Evolutionary conservation across 1,139 yeast species (phyloP).

Genomic region (Hemisphaericaspora xylofermentans): DNA sequence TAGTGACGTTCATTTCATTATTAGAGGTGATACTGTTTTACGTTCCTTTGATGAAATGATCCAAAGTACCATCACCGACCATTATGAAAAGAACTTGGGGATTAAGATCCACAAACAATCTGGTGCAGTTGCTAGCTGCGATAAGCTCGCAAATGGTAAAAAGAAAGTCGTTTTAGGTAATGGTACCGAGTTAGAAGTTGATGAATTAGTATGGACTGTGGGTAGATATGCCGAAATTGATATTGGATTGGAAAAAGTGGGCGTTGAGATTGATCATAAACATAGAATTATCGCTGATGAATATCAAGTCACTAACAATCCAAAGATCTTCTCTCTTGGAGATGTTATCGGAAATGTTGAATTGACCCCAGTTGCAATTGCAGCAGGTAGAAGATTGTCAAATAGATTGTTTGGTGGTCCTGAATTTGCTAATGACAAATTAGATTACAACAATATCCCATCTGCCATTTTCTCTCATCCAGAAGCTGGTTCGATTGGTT

Average conservation of each 20-base stretch:
- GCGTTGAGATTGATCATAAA: slow-evolving; percentile 58
- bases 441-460: slow-evolving; percentile 84
- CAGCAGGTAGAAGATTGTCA: slow-evolving; percentile 92
- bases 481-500: slow-evolving; percentile 92
- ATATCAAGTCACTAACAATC: slow-evolving; percentile 76
- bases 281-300: slow-evolving; percentile 76
- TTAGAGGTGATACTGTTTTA: slow-evolving; percentile 87
- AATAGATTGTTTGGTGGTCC: slow-evolving; percentile 87
- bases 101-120: slow-evolving; percentile 72
- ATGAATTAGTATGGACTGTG: slow-evolving; percentile 85
- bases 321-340: slow-evolving; percentile 81
- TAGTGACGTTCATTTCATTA: slow-evolving; percentile 80
- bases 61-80: slow-evolving; percentile 74
- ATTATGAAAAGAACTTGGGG: slow-evolving; percentile 74
- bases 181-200: slow-evolving; percentile 65
- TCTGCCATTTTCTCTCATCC: slow-evolving; percentile 95
- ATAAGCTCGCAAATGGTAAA: slow-evolving; percentile 57
- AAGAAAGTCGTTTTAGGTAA: slow-evolving; percentile 59
- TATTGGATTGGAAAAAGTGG: slow-evolving; percentile 74
- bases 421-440: slow-evolving; percentile 64
- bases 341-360: slow-evolving; percentile 91
- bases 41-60: slow-evolving; percentile 84
- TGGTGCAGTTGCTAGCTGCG: slow-evolving; percentile 57
- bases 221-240: slow-evolving; percentile 82
- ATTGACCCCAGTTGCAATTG: slow-evolving; percentile 97